A percentile compares a stretch with the other conserved stretches of the same genome.
Conservation (phyloP, 2,329 filamentous ascomycete species). For the Cryphonectria parasitica region DNA sequence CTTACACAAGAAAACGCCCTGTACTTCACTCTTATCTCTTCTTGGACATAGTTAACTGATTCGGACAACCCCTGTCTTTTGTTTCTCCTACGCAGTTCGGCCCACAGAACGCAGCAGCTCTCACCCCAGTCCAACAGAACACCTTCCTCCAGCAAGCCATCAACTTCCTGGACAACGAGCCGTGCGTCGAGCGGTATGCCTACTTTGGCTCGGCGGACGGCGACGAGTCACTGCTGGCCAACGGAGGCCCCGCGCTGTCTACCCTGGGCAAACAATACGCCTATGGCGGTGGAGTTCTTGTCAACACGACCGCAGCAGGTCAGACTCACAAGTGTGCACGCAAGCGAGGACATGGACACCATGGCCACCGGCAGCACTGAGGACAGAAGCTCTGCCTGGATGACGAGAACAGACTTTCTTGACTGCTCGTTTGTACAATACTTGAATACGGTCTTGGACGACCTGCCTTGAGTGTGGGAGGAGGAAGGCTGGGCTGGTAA, state of each 20-base stretch:
- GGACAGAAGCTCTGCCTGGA: neutral
- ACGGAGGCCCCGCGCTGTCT: slow-evolving; percentile 26
- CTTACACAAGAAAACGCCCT: neutral
- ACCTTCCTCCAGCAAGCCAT: slow-evolving; percentile 48
- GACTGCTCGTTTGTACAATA: neutral
- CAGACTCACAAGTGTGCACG: neutral
- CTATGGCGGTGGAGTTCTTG: slow-evolving; percentile 1
- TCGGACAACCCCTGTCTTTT: slow-evolving; percentile 39
- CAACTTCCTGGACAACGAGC: slow-evolving; percentile 46
- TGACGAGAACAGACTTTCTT: neutral
- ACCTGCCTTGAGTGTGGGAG: neutral
- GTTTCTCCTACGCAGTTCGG: slow-evolving; percentile 5
- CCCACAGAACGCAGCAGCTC: neutral
- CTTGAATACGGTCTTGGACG: neutral
- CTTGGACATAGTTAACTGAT: neutral
- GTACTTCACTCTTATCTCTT: too few species aligned
- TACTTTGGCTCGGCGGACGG: slow-evolving; percentile 39
- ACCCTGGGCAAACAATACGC: slow-evolving; percentile 26
- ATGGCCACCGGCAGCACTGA: neutral
- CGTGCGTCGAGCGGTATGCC: slow-evolving; percentile 45
- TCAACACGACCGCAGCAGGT: neutral
- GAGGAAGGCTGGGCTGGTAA: neutral
- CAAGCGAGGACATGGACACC: neutral
- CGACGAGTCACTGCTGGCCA: slow-evolving; percentile 30
- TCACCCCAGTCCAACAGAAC: slow-evolving; percentile 37